Base-by-base conservation (phyloP, 257 asterid genomes). In the Striga asiatica region DNA sequence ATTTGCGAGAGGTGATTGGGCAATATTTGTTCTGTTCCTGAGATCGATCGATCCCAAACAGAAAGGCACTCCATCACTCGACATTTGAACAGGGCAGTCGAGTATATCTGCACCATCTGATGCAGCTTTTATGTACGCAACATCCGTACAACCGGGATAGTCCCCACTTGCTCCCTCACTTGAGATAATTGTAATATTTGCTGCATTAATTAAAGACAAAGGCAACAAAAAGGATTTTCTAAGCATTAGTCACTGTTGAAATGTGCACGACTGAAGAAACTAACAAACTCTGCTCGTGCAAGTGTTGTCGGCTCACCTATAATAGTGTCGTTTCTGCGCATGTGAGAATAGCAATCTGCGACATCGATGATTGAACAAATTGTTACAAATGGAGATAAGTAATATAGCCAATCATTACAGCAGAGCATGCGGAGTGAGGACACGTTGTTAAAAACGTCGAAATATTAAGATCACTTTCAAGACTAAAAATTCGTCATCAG, bases 81-180 rank as follows among this genome's bases (percentile, higher is more conserved):
- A 63, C 64, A 88, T 78, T 68, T 84, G 97, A 64, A 84, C 86
- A 2, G 84, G 84, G 71, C 95, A 88, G 67, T 78, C 95, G n/a
- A 88, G 71, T 41, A 84, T 32, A 62, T 88, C 97, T 20, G 65
- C 91, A 21, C 93, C 94, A 51, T 84, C 93, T 20, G 76, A 47
- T 59, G 77, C 79, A 66, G 95, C 97, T 74, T 70, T 64, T 16
- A 43, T 46, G 51, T 84, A 84, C 45, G 97, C 81, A 61, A 21
- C 28, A 68, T 88, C 61, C 1, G 93, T 82, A 74, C 95, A 84
- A 35, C 93, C 97, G 46, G 97, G 91, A 64, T 76, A 88, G 52
- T 65, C 76, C 10, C 94, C 95, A 66, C 95, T 82, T 48, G 97
- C 88, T 78, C 97, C 97, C 82, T 84, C 95, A 4, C 52, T 51